Conservation (phyloP, 768 basidiomycete genomes). For the Gloeopeniophorella convolvens region DNA sequence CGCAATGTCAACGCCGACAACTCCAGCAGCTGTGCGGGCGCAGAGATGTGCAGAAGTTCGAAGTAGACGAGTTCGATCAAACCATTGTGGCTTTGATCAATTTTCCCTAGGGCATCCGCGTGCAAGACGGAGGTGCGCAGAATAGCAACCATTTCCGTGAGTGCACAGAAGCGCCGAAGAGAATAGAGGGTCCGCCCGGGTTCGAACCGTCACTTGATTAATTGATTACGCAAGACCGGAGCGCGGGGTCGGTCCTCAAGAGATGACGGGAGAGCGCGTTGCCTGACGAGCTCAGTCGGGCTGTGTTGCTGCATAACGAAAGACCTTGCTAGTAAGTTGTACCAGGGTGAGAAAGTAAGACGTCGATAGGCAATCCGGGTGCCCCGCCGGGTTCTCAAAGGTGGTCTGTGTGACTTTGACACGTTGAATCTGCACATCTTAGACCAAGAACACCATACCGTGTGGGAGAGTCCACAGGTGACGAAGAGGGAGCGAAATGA, state of each 20-base stretch:
- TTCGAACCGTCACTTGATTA: no score
- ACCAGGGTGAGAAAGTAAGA: neutral
- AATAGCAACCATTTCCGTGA: conserved; percentile 1
- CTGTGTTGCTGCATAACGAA: neutral
- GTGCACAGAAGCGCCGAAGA: conserved; percentile 1
- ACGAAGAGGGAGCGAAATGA: neutral
- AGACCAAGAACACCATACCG: neutral
- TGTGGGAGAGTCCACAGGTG: neutral
- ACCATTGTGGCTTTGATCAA: no score
- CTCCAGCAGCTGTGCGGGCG: no score
- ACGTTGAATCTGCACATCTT: neutral
- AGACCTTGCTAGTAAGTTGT: neutral
- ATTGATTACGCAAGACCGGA: conserved; percentile 6
- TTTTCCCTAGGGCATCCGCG: no score
- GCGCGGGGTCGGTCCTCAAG: neutral
- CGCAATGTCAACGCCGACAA: no score
- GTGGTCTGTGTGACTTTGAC: neutral
- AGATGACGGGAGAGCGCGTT: neutral
- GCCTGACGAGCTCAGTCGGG: neutral
- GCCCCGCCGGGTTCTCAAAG: conserved; percentile 6
- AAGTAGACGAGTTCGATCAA: no score
- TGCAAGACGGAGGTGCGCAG: conserved; percentile 7
- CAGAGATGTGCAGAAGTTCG: no score
- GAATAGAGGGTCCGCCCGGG: neutral
- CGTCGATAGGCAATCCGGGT: neutral